These are phyloP conservation scores for Maudiozyma serrabonitensis DNA, from an alignment of 805 yeast species.

Conservation along the genomic window DNA sequence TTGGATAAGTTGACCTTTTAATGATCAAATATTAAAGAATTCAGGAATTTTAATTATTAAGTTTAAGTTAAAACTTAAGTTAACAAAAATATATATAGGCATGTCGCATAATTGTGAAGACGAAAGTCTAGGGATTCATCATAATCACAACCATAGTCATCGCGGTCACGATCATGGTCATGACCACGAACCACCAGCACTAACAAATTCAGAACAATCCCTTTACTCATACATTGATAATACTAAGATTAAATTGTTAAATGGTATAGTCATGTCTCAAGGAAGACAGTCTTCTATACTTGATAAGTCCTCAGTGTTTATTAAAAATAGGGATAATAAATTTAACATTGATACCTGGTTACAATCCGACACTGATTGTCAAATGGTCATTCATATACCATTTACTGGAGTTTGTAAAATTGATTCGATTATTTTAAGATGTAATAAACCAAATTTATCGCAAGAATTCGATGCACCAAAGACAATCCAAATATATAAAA, in stretches of 20 bases:
- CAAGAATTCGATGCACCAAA: conserved; percentile 55
- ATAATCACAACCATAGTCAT: conserved; percentile 33
- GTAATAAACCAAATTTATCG: conserved; percentile 29
- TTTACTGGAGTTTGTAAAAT: conserved; percentile 68
- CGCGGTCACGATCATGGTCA: conserved; percentile 31
- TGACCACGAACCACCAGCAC: conserved; percentile 49
- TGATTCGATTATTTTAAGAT: conserved; percentile 61
- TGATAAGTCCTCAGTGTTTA: conserved; percentile 31
- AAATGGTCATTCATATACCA: conserved; percentile 67
- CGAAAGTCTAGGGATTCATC: conserved; percentile 25
- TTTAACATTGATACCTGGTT: conserved; percentile 39
- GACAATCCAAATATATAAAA: conserved; percentile 61
- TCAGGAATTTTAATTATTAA: too few relatives aligned
- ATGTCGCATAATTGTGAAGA: conserved; percentile 29
- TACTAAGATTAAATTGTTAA: conserved; percentile 51
- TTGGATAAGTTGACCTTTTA: too few relatives aligned
- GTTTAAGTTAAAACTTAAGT: too few relatives aligned
- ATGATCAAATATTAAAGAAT: too few relatives aligned
- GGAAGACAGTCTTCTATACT: conserved; percentile 6
- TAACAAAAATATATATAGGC: too few relatives aligned
- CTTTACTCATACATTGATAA: conserved; percentile 52
- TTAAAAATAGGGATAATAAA: conserved; percentile 43
- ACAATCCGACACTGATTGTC: conserved; percentile 73
- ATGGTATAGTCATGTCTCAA: conserved; percentile 36
- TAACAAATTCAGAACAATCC: conserved; percentile 64